Conservation (phyloP, 805 yeast genomes). For the Starmerella bacillaris region DNA sequence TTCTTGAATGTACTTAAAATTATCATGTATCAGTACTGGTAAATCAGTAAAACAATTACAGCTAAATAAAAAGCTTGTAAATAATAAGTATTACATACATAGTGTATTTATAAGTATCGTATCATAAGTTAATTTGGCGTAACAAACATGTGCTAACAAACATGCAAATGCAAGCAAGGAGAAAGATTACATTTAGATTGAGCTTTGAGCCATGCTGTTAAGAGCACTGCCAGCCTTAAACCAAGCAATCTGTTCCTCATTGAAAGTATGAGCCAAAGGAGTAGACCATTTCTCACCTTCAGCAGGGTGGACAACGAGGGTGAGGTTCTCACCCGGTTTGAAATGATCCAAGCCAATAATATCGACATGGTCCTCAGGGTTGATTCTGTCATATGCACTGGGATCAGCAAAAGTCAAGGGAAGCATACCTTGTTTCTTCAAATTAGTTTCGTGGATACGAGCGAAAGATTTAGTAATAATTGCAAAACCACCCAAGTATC, state of each 20-base stretch:
- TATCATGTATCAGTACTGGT: too few relatives aligned
- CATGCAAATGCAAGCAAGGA: not conserved
- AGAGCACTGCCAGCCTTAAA: slow-evolving; percentile 98
- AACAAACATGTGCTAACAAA: not conserved
- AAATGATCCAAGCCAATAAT: slow-evolving; percentile 64
- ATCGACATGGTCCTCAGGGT: slow-evolving; percentile 77
- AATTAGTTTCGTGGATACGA: slow-evolving; percentile 97
- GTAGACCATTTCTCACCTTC: slow-evolving; percentile 72
- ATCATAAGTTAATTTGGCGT: not conserved
- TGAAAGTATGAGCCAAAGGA: slow-evolving; percentile 89
- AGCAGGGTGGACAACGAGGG: slow-evolving; percentile 48
- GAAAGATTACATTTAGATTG: too few relatives aligned
- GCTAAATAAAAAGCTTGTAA: too few relatives aligned
- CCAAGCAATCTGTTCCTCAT: slow-evolving; percentile 94
- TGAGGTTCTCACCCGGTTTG: slow-evolving; percentile 85
- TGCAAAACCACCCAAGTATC: slow-evolving; percentile 96
- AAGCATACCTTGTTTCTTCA: slow-evolving; percentile 97
- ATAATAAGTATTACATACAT: too few relatives aligned
- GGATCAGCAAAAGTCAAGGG: slow-evolving; percentile 86
- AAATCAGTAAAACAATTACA: too few relatives aligned
- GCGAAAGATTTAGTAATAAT: slow-evolving; percentile 96
- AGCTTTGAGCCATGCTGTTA: slow-evolving; percentile 64
- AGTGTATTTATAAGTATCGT: too few relatives aligned
- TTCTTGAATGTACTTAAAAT: too few relatives aligned
- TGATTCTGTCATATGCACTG: slow-evolving; percentile 83